phyloP scores from a whole-genome alignment of 441 rosid species.

The Arabidopsis hybrid region DNA sequence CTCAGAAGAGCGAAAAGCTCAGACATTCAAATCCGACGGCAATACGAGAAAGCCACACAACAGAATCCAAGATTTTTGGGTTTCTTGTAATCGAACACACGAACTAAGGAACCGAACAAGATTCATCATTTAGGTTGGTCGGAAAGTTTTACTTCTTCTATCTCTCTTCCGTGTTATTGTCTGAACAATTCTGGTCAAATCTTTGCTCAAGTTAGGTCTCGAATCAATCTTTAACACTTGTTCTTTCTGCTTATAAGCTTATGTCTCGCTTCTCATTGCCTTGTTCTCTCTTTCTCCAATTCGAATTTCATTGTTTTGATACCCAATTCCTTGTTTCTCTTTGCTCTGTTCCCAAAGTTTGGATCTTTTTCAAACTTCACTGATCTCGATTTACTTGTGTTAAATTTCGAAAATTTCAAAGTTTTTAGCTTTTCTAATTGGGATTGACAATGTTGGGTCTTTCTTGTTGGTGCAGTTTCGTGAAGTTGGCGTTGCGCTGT shows the following conservation, averaged over 20 bases:
- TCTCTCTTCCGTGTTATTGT: slow-evolving; percentile 43
- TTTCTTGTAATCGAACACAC: slow-evolving; percentile 22
- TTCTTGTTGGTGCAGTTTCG: slow-evolving; percentile 56
- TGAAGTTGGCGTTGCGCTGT: slow-evolving; percentile 44
- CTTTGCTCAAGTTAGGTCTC: slow-evolving; percentile 33
- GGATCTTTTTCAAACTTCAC: slow-evolving; percentile 49
- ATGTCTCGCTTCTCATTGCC: slow-evolving; percentile 52
- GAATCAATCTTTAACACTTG: slow-evolving; percentile 46
- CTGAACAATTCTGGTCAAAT: slow-evolving; percentile 54
- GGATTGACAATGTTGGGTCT: slow-evolving; percentile 43
- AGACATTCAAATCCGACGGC: slow-evolving; percentile 44
- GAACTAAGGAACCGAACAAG: slow-evolving; percentile 8
- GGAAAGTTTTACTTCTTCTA: slow-evolving; percentile 26
- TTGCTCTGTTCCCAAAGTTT: slow-evolving; percentile 54
- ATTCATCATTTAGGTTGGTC: slow-evolving; percentile 37
- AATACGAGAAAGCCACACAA: slow-evolving; percentile 11
- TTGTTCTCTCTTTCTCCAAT: slow-evolving; percentile 45
- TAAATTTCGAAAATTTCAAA: slow-evolving; percentile 49
- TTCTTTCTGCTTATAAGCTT: slow-evolving; percentile 49
- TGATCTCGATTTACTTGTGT: slow-evolving; percentile 61
- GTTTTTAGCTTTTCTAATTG: slow-evolving; percentile 45
- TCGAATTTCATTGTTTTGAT: slow-evolving; percentile 37
- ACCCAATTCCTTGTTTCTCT: slow-evolving; percentile 37
- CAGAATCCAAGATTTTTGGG: slow-evolving; percentile 33
- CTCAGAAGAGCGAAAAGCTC: slow-evolving; percentile 48